A percentile compares a stretch with the other conserved stretches of the same genome.
phyloP scores from a whole-genome alignment of 805 yeast genomes.

The Suhomyces canberraensis region DNA sequence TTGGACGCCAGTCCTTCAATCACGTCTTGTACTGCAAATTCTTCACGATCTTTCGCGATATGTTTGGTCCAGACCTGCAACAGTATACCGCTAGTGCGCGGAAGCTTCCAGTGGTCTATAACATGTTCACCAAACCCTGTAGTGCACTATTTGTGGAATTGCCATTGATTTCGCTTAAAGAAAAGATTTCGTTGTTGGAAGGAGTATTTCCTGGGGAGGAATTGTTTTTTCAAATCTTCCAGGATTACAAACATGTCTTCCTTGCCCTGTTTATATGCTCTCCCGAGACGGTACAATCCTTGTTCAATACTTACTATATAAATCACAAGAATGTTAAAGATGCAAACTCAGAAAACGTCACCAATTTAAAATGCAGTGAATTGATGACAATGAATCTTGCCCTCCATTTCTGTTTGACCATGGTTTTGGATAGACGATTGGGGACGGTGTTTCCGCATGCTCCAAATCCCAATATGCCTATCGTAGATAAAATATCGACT shows the following conservation, averaged over 20 bases:
- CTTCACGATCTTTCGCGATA: background rate
- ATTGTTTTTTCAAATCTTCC: slow-evolving; percentile 10
- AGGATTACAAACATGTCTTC: slow-evolving; percentile 5
- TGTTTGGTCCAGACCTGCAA: background rate
- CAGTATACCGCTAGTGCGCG: background rate
- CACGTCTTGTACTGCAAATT: background rate
- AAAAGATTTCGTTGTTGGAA: slow-evolving; percentile 1
- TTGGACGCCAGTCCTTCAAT: slow-evolving; percentile 1
- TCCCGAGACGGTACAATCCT: slow-evolving; percentile 1
- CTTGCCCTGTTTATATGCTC: slow-evolving; percentile 11
- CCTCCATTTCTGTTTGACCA: slow-evolving; percentile 8
- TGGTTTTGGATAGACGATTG: slow-evolving; percentile 8
- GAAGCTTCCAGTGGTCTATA: slow-evolving; percentile 2
- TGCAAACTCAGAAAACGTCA: background rate
- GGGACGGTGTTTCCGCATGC: slow-evolving; percentile 2
- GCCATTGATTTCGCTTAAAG: slow-evolving; percentile 1
- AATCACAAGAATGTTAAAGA: too few species aligned
- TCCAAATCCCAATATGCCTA: background rate
- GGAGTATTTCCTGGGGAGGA: slow-evolving; percentile 2
- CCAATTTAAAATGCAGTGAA: slow-evolving; percentile 11
- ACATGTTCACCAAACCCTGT: slow-evolving; percentile 1
- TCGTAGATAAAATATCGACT: background rate
- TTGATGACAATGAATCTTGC: slow-evolving; percentile 16
- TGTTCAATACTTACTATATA: slow-evolving; percentile 10
- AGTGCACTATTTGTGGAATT: slow-evolving; percentile 3